Conservation (phyloP, 169 alveolate genomes). For the Eimeria praecox region DNA sequence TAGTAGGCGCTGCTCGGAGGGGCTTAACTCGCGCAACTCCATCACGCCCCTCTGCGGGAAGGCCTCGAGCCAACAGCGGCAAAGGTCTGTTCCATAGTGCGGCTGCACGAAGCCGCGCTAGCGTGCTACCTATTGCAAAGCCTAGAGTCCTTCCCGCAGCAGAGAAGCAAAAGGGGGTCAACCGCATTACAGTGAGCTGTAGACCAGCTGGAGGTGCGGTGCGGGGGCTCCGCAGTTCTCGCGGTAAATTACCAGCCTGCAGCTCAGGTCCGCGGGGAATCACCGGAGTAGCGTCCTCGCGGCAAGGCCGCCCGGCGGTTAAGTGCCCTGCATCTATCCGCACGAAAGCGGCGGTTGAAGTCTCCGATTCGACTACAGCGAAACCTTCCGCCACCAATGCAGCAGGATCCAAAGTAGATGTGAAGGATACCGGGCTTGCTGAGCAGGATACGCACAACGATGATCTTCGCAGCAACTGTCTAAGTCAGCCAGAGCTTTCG, state of each 20-base stretch:
- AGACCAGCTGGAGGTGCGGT: slow-evolving; percentile 1
- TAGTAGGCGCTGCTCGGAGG: slow-evolving; percentile 14
- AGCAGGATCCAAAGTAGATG: slow-evolving; percentile 1
- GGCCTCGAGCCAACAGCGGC: slow-evolving; percentile 15
- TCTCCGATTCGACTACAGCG: background rate
- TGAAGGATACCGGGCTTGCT: background rate
- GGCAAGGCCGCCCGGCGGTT: slow-evolving; percentile 3
- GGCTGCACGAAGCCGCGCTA: slow-evolving; percentile 29
- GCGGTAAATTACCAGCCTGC: slow-evolving; percentile 1
- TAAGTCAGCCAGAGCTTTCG: background rate
- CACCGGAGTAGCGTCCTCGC: slow-evolving; percentile 10
- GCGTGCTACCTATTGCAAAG: slow-evolving; percentile 25
- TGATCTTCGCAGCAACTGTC: background rate
- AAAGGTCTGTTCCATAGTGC: slow-evolving; percentile 7
- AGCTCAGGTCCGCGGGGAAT: slow-evolving; percentile 16
- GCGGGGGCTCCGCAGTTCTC: slow-evolving; percentile 43
- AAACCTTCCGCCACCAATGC: background rate
- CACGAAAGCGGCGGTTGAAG: background rate
- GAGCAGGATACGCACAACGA: background rate
- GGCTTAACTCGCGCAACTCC: slow-evolving; percentile 1
- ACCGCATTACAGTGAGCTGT: slow-evolving; percentile 14
- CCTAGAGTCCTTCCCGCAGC: background rate
- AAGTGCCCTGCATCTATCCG: slow-evolving; percentile 13
- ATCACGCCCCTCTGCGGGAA: slow-evolving; percentile 38
- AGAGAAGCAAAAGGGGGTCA: background rate